Evolutionary conservation across 1,139 yeast genomes (phyloP).

Genomic region (Diutina siamensis): DNA sequence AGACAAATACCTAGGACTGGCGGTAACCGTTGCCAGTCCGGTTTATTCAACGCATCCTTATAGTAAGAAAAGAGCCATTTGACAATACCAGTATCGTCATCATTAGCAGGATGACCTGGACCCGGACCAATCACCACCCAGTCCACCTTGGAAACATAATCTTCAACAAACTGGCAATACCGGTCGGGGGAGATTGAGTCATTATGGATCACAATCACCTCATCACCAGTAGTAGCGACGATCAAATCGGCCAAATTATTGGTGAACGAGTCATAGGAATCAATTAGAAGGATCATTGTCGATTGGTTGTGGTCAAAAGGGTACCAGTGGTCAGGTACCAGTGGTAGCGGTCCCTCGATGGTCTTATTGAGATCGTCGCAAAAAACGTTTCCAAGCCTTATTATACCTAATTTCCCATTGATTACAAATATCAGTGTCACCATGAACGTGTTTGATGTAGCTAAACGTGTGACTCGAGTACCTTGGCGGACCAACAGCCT

Average conservation of each 20-base stretch:
- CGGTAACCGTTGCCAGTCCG: no score
- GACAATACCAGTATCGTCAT: constrained; percentile 67
- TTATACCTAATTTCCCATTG: no score
- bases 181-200: constrained; percentile 40
- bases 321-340: background rate
- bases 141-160: constrained; percentile 41
- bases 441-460: no score
- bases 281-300: constrained; percentile 57
- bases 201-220: constrained; percentile 63
- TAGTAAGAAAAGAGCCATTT: constrained; percentile 33
- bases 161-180: constrained; percentile 25
- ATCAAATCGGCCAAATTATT: constrained; percentile 64
- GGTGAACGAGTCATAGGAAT: constrained; percentile 92
- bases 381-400: no score
- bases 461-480: no score
- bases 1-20: constrained; percentile 82
- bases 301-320: background rate
- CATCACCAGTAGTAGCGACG: constrained; percentile 38
- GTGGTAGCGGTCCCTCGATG: no score
- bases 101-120: constrained; percentile 75
- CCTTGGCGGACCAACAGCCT: no score
- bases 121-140: constrained; percentile 93
- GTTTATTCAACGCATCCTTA: no score
- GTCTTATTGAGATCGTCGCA: no score
- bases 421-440: no score